A percentile compares a stretch with the other conserved stretches of the same genome.
Evolutionary conservation across 2,329 filamentous ascomycete genomes (phyloP).

Genomic region (Pezicula radicicola): DNA sequence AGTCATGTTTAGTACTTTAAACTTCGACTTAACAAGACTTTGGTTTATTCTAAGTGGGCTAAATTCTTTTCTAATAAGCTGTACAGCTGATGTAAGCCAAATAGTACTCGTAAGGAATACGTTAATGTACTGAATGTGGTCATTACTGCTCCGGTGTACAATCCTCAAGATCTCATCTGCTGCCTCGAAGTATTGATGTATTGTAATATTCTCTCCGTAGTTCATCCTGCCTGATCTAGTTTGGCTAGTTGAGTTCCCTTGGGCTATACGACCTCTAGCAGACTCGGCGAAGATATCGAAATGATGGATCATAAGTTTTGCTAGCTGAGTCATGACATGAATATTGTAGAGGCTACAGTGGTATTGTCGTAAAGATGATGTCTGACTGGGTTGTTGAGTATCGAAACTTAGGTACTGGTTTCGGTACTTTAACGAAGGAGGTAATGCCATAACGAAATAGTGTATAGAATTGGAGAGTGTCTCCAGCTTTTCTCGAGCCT

Average conservation of each 20-base stretch:
- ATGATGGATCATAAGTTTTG: conserved; percentile 5
- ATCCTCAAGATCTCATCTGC: conserved; percentile 2
- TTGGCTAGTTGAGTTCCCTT: too few relatives aligned
- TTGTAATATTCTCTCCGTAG: conserved; percentile 8
- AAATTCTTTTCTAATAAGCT: conserved; percentile 6
- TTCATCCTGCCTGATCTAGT: too few relatives aligned
- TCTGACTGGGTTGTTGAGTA: conserved; percentile 5
- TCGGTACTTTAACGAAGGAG: conserved; percentile 25
- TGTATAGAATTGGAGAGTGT: conserved; percentile 29
- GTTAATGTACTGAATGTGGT: conserved; percentile 3
- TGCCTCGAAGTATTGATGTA: conserved; percentile 5
- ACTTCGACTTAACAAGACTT: conserved; percentile 1
- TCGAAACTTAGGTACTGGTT: conserved; percentile 29
- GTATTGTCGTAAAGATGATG: conserved; percentile 17
- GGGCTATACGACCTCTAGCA: not conserved
- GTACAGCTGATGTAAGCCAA: conserved; percentile 4
- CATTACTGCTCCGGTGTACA: not conserved
- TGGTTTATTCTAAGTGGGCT: not conserved
- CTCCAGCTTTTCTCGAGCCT: conserved; percentile 22
- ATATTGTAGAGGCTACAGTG: conserved; percentile 22
- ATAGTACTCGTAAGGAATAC: conserved; percentile 4
- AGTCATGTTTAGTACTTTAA: conserved; percentile 12
- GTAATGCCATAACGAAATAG: conserved; percentile 28
- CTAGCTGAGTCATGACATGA: conserved; percentile 6
- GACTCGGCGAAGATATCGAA: conserved; percentile 12